A percentile compares a stretch with the other conserved stretches of the same genome.
These are phyloP conservation scores for Saccharomycopsis fodiens DNA, from an alignment of 805 yeast genomes.

Conservation along the genomic window DNA sequence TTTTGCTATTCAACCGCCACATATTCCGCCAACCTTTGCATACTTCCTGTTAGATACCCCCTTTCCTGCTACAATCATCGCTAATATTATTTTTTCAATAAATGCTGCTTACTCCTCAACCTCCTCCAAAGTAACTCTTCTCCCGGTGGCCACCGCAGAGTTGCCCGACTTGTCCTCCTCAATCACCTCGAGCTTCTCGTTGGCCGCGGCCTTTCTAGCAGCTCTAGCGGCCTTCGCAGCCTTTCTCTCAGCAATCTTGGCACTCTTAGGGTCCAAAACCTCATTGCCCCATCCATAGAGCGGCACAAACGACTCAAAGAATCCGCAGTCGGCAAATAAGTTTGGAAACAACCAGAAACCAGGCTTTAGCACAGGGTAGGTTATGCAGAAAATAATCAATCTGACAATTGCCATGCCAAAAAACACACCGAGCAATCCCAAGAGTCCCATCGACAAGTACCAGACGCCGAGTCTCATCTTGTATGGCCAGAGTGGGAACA, in stretches of 20 bases:
- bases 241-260: slow-evolving; percentile 15
- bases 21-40: too few relatives aligned
- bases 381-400: slow-evolving; percentile 55
- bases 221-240: slow-evolving; percentile 28
- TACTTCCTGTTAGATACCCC: slow-evolving; percentile 1
- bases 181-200: slow-evolving; percentile 12
- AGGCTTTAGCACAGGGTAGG: slow-evolving; percentile 49
- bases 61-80: too few relatives aligned
- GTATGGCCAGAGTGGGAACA: slow-evolving; percentile 94
- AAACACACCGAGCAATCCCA: slow-evolving; percentile 68
- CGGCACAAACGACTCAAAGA: slow-evolving; percentile 86
- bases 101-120: slow-evolving; percentile 22
- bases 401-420: slow-evolving; percentile 75
- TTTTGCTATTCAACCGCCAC: too few relatives aligned
- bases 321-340: slow-evolving; percentile 90
- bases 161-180: slow-evolving; percentile 1
- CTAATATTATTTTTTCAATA: neutral
- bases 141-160: slow-evolving; percentile 17
- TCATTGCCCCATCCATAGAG: slow-evolving; percentile 72
- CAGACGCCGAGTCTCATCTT: slow-evolving; percentile 87
- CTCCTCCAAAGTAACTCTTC: slow-evolving; percentile 28
- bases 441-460: slow-evolving; percentile 71
- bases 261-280: slow-evolving; percentile 18
- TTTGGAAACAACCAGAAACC: slow-evolving; percentile 98
- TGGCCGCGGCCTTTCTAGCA: slow-evolving; percentile 21